Percentiles rank a stretch among this genome's conserved stretches.
Conservation (phyloP, 495 filamentous ascomycete species). For the Terfezia boudieri region DNA sequence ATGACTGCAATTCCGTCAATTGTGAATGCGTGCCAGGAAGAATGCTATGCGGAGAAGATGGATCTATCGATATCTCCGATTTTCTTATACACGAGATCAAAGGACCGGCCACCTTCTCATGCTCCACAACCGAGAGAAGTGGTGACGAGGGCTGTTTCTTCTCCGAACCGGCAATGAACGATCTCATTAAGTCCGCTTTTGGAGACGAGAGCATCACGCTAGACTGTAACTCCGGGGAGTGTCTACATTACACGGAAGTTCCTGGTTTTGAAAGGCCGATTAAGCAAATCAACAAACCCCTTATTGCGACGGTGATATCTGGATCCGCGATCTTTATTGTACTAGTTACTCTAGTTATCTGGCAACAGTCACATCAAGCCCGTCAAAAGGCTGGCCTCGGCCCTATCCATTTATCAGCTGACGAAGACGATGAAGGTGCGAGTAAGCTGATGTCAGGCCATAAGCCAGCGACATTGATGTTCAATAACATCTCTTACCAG, state of each 20-base stretch:
- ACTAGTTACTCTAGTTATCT: constrained; percentile 55
- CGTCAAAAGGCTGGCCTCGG: constrained; percentile 40
- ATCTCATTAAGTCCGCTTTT: constrained; percentile 66
- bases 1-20: constrained; percentile 59
- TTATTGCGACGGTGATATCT: constrained; percentile 87
- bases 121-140: constrained; percentile 24
- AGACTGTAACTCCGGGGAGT: constrained; percentile 69
- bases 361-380: constrained; percentile 65
- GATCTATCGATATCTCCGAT: constrained; percentile 76
- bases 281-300: constrained; percentile 88
- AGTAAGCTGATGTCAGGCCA: constrained; percentile 73
- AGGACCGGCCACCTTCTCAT: constrained; percentile 66
- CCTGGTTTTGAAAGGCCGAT: constrained; percentile 74
- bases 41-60: constrained; percentile 78
- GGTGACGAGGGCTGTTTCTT: constrained; percentile 46
- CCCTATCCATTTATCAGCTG: constrained; percentile 43
- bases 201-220: constrained; percentile 75
- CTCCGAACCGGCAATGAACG: constrained; percentile 73
- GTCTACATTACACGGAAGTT: constrained; percentile 73
- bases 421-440: constrained; percentile 77
- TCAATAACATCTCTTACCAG: constrained; percentile 67
- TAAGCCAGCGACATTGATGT: constrained; percentile 70
- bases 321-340: constrained; percentile 72
- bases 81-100: constrained; percentile 60
- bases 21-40: constrained; percentile 79